Evolutionary conservation across 108 stramenopile genomes (phyloP), one percentile per base, ranked within the genome.

Genomic region (Skeletonema marinoi): DNA sequence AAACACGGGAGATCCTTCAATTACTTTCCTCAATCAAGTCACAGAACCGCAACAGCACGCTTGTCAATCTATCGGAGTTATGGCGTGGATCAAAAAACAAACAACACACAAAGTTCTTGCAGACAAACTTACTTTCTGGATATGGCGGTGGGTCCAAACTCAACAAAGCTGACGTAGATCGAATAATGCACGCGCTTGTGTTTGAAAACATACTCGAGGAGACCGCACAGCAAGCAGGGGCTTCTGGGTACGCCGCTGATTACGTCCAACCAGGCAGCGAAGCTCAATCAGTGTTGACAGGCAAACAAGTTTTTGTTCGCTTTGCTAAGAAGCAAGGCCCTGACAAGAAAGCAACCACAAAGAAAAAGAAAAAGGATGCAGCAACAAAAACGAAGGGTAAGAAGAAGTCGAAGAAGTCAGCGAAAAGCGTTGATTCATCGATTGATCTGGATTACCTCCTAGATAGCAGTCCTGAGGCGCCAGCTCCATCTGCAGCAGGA

Each of bases 81-180:
- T 94, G 84, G 71, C 79, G 90, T 51, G 93, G 96, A 12, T 87
- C 89, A 4, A 95, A 91, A 70, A 76, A 71, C 60, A 89, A 96
- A 66, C 32, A 64, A 13, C 78, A 84, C 32, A 91, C 85, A n/a
- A 91, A 89, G 41, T 87, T 84, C 42, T 61, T 85, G 21, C 58
- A 63, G n/a, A 69, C 30, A 14, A 56, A 60, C 11, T 48, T 41
- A 0, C 59, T 88, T 4, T 50, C 54, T 51, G 86, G 86, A 8
- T 93, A 91, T 60, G 92, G 93, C 13, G 77, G 68, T 25, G 93
- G 91, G 9, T 75, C 84, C 16, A 91, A 88, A 51, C 89, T 70
- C 79, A 87, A 80, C 72, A 92, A 89, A 66, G 17, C 54, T 44
- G 92, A 93, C 6, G 38, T 90, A 21, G 95, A 96, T 78, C 36